phyloP scores from a whole-genome alignment of 495 filamentous ascomycete species.

The Daldinia grandis region DNA sequence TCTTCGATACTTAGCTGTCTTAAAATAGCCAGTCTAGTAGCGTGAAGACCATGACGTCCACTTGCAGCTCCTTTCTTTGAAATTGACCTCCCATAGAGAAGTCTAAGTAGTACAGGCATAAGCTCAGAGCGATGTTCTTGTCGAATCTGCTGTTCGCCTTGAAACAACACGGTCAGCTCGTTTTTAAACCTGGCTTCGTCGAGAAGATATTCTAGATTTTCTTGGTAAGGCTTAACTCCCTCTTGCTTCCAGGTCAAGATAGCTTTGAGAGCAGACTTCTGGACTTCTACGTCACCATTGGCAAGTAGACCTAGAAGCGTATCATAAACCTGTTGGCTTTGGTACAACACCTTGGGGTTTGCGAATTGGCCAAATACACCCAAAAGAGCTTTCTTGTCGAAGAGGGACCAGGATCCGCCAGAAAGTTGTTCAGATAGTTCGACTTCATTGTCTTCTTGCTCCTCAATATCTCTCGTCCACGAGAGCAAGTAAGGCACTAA shows the following conservation, averaged over 20 bases:
- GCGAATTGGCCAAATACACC: slow-evolving; percentile 82
- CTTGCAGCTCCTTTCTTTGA: slow-evolving; percentile 77
- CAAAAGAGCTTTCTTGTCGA: slow-evolving; percentile 81
- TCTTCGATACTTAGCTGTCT: slow-evolving; percentile 65
- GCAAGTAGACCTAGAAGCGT: slow-evolving; percentile 76
- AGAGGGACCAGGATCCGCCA: slow-evolving; percentile 63
- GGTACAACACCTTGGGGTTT: slow-evolving; percentile 85
- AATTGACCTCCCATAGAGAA: slow-evolving; percentile 89
- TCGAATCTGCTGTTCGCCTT: slow-evolving; percentile 80
- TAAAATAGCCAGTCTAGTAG: slow-evolving; percentile 66
- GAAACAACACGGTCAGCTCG: slow-evolving; percentile 85
- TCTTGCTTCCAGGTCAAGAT: slow-evolving; percentile 88
- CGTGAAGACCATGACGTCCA: slow-evolving; percentile 66
- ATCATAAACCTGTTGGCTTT: slow-evolving; percentile 76
- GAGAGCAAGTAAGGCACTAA: slow-evolving; percentile 86
- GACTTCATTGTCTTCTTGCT: slow-evolving; percentile 47
- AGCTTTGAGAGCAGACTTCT: slow-evolving; percentile 83
- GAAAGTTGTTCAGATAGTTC: slow-evolving; percentile 54
- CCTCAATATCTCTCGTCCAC: slow-evolving; percentile 68
- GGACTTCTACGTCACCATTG: slow-evolving; percentile 89
- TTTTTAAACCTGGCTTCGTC: slow-evolving; percentile 93
- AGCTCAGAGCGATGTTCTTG: slow-evolving; percentile 72
- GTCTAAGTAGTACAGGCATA: slow-evolving; percentile 84
- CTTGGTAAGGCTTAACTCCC: slow-evolving; percentile 78
- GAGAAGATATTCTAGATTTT: slow-evolving; percentile 85